These are phyloP conservation scores for Sophora flavescens DNA, from an alignment of 306 rosid genomes.

Conservation along the genomic window DNA sequence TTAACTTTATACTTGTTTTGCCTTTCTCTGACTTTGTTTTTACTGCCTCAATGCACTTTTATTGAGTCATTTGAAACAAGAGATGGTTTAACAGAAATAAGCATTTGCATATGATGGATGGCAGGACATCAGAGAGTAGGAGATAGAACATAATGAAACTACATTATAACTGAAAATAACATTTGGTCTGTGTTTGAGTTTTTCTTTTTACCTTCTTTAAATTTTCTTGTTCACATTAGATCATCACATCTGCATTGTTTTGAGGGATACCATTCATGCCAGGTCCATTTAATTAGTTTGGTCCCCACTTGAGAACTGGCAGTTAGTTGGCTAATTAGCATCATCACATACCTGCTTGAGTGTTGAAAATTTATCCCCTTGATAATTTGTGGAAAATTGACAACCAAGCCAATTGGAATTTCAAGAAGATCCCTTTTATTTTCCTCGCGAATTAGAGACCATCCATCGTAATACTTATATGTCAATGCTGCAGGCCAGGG, in stretches of 20 bases:
- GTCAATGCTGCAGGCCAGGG: conserved; percentile 49
- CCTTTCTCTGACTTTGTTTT: conserved; percentile 33
- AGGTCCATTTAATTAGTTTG: conserved; percentile 10
- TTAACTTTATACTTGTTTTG: conserved; percentile 15
- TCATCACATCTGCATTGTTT: conserved; percentile 18
- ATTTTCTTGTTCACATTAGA: not conserved
- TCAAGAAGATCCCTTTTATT: conserved; percentile 24
- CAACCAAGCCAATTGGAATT: conserved; percentile 25
- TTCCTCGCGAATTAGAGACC: not conserved
- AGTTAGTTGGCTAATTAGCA: conserved; percentile 19
- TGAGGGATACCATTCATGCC: conserved; percentile 17
- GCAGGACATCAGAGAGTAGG: not conserved
- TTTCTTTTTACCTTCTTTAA: conserved; percentile 3
- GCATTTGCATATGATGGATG: not conserved
- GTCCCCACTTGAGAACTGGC: not conserved
- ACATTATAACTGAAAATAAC: not conserved
- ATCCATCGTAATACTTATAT: conserved; percentile 13
- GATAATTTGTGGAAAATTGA: conserved; percentile 16
- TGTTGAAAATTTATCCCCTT: conserved; percentile 17
- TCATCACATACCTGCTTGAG: not conserved
- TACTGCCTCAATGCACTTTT: conserved; percentile 4
- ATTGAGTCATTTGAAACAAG: conserved; percentile 29
- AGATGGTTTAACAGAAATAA: conserved; percentile 22
- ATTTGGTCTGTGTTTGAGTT: not conserved
- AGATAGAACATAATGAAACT: conserved; percentile 13